Evolutionary conservation across 495 filamentous ascomycete species (phyloP), one percentile per base, ranked within the genome.

Genomic region (Annulohypoxylon maeteangense): DNA sequence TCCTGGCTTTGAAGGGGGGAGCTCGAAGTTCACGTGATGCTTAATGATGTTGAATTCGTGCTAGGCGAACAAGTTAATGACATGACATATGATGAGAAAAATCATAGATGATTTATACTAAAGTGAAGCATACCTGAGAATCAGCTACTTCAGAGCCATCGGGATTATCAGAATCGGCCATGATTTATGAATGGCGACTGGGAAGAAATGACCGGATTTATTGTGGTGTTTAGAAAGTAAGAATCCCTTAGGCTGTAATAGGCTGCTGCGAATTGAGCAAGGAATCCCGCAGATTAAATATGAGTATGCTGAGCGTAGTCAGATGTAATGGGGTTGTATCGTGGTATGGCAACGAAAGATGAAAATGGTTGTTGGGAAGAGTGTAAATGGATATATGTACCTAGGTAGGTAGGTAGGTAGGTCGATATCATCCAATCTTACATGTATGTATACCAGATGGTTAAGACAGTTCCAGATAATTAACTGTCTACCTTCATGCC

Each of bases 31-130:
- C 20, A 81, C 59, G 44, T 81, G 77, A 0, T 68, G 32, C 11
- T 75, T 67, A 22, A 81, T 77, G 12, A 70, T 77, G 14, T 74
- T 63, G 7, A 74, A 57, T 20, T 72, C 74, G 6, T 70, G 29
- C 78, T 80, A 40, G 18, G 47, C 0, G 7, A 22, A 53, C 31
- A 3, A 16, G 53, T 79, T 20, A 62, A 36, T 54, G 14, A 7
- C 18, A 5, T 22, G n/a, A n/a, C n/a, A n/a, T n/a, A n/a, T n/a
- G n/a, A 54, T 25, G 22, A 10, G 1, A 4, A 27, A 12, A 51
- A 14, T n/a, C 10, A 10, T 12, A 29, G 6, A 14, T 29, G 6
- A 23, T 0, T 18, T 38, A 7, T 3, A 12, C 31, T 6, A 14
- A 42, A 14, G 11, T 50, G 67, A 11, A n/a, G 42, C 25, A 14